phyloP scores from a whole-genome alignment of 2,329 filamentous ascomycete species.

The Fulvia fulva region DNA sequence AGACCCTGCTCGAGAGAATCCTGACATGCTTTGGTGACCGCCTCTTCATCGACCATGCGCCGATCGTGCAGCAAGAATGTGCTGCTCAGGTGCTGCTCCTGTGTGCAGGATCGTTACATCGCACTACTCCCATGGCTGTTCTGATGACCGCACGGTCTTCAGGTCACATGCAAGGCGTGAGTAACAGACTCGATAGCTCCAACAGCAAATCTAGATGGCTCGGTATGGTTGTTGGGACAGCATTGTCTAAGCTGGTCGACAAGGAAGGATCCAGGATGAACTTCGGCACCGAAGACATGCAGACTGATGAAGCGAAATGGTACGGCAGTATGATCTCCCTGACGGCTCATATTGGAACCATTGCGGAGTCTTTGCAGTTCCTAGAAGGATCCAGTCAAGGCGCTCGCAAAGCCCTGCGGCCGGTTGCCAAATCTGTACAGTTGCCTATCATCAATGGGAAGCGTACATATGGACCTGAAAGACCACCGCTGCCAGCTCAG shows the following conservation, averaged over 20 bases:
- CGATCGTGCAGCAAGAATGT: conserved; percentile 83
- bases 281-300: conserved; percentile 78
- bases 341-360: conserved; percentile 59
- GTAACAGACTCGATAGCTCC: conserved; percentile 76
- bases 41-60: conserved; percentile 79
- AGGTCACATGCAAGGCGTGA: conserved; percentile 71
- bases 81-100: conserved; percentile 77
- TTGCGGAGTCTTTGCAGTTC: conserved; percentile 39
- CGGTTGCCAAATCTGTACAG: not conserved
- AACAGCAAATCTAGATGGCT: conserved; percentile 73
- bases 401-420: not conserved
- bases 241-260: conserved; percentile 62
- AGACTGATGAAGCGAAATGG: conserved; percentile 67
- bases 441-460: conserved; percentile 28
- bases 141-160: conserved; percentile 67
- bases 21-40: conserved; percentile 77
- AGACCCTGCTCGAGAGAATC: conserved; percentile 63
- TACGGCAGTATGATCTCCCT: conserved; percentile 64
- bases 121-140: conserved; percentile 62
- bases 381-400: conserved; percentile 3
- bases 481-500: conserved; percentile 25
- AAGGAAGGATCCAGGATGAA: conserved; percentile 67
- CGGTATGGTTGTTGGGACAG: conserved; percentile 82
- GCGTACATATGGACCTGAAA: conserved; percentile 29
- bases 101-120: conserved; percentile 69